These are phyloP conservation scores for Candida ulmi DNA, from an alignment of 805 yeast genomes.

Conservation along the genomic window DNA sequence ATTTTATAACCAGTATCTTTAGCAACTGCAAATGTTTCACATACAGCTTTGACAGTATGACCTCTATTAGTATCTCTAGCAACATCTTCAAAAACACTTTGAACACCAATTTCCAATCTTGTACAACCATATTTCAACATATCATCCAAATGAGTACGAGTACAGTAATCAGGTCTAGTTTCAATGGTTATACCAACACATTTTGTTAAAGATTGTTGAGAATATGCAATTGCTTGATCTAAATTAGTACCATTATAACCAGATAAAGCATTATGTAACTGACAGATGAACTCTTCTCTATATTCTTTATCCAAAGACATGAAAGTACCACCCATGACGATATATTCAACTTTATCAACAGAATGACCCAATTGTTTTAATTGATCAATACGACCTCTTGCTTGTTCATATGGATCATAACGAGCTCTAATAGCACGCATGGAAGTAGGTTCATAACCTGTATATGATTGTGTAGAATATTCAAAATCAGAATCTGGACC, in stretches of 20 bases:
- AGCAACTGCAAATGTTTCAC: conserved; percentile 93
- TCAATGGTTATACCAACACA: conserved; percentile 99
- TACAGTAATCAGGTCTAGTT: conserved; percentile 97
- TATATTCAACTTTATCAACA: conserved; percentile 95
- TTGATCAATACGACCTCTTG: conserved; percentile 96
- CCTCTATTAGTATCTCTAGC: conserved; percentile 98
- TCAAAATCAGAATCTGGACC: conserved; percentile 99
- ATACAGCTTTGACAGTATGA: conserved; percentile 92
- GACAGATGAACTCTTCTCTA: conserved; percentile 83
- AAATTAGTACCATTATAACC: conserved; percentile 84
- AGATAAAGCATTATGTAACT: conserved; percentile 89
- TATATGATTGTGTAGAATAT: conserved; percentile 95
- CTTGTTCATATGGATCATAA: conserved; percentile 97
- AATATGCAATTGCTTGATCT: conserved; percentile 85
- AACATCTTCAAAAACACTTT: conserved; percentile 94
- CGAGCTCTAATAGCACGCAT: conserved; percentile 99
- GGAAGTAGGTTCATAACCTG: conserved; percentile 98
- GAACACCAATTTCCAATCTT: conserved; percentile 94
- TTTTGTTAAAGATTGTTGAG: conserved; percentile 92
- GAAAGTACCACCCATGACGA: conserved; percentile 98
- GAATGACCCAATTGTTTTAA: conserved; percentile 92
- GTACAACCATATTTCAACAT: conserved; percentile 97
- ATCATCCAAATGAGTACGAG: conserved; percentile 90
- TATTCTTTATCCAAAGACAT: conserved; percentile 91
- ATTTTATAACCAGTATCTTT: conserved; percentile 98